Evolutionary conservation across 352 stramenopile genomes (phyloP).

Genomic region (Globisporangium rhizosaccharum): DNA sequence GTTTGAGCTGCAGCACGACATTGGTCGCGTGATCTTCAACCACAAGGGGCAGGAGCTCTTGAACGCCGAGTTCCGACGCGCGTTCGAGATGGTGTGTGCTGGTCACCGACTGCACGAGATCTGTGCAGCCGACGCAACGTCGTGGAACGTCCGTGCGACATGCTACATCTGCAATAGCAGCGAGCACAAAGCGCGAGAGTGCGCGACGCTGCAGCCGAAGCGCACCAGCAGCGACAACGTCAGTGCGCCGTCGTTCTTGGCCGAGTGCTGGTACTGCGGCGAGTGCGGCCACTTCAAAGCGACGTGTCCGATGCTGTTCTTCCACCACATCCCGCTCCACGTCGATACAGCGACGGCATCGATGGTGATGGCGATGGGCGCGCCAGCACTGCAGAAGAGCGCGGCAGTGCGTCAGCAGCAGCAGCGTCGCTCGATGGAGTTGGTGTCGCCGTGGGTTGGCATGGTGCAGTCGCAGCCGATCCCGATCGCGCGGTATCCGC

Average conservation of each 20-base stretch:
- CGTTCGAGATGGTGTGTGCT: constrained; percentile 39
- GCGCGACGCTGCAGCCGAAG: constrained; percentile 23
- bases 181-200: constrained; percentile 55
- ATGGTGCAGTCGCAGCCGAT: constrained; percentile 1
- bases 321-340: constrained; percentile 41
- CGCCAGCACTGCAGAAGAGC: neutral
- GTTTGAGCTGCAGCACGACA: constrained; percentile 78
- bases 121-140: constrained; percentile 39
- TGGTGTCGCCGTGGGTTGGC: neutral
- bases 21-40: constrained; percentile 76
- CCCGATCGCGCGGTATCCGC: constrained; percentile 1
- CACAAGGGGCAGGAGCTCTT: constrained; percentile 59
- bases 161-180: constrained; percentile 64
- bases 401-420: too few relatives aligned
- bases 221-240: constrained; percentile 3
- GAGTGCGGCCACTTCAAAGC: constrained; percentile 68
- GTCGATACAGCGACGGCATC: constrained; percentile 6
- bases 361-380: neutral
- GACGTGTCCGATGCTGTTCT: constrained; percentile 63
- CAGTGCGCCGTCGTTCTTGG: constrained; percentile 17
- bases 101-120: constrained; percentile 50
- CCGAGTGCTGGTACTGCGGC: constrained; percentile 79
- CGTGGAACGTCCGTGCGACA: constrained; percentile 38
- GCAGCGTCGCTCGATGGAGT: too few relatives aligned
- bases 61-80: constrained; percentile 49